A percentile compares a stretch with the other conserved stretches of the same genome.
These are phyloP conservation scores for Chaetomiaceae sp. DNA, from an alignment of 2,329 filamentous ascomycete genomes.

Conservation along the genomic window DNA sequence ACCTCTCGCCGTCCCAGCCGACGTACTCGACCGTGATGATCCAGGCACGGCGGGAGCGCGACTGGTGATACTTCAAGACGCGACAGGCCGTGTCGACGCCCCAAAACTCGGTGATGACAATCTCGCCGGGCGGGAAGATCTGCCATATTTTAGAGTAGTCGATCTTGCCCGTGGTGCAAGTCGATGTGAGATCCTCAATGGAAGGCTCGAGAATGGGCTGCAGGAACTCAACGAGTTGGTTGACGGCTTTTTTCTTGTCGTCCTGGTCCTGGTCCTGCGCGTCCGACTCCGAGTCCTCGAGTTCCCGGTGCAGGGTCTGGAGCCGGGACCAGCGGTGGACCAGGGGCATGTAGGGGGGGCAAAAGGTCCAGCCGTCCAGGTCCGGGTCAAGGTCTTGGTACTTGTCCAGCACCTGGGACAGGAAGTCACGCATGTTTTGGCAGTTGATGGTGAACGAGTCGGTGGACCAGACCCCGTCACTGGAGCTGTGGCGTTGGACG, in stretches of 20 bases:
- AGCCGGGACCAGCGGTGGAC: conserved; percentile 34
- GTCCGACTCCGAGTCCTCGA: background rate
- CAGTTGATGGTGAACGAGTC: conserved; percentile 32
- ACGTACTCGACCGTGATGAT: conserved; percentile 31
- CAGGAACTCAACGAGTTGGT: conserved; percentile 30
- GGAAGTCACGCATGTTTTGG: conserved; percentile 28
- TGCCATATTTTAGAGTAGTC: conserved; percentile 32
- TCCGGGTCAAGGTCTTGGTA: conserved; percentile 35
- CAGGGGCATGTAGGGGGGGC: conserved; percentile 31
- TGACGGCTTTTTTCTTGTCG: conserved; percentile 7
- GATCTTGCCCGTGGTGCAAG: conserved; percentile 30
- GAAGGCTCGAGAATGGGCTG: conserved; percentile 29
- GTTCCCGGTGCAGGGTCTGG: conserved; percentile 15
- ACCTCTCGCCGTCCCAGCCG: conserved; percentile 34
- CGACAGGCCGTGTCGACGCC: conserved; percentile 35
- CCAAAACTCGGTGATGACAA: conserved; percentile 31
- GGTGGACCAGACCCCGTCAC: conserved; percentile 30
- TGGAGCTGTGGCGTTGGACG: conserved; percentile 29
- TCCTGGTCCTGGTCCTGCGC: no score
- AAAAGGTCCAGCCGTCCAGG: conserved; percentile 32
- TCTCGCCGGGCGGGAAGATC: conserved; percentile 32
- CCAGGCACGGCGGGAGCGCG: background rate
- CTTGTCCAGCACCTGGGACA: conserved; percentile 28
- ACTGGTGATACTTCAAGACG: conserved; percentile 29
- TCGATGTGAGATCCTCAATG: conserved; percentile 26